phyloP scores from a whole-genome alignment of 1,284 basidiomycete species.

The Microbotryomycetes sp. region DNA sequence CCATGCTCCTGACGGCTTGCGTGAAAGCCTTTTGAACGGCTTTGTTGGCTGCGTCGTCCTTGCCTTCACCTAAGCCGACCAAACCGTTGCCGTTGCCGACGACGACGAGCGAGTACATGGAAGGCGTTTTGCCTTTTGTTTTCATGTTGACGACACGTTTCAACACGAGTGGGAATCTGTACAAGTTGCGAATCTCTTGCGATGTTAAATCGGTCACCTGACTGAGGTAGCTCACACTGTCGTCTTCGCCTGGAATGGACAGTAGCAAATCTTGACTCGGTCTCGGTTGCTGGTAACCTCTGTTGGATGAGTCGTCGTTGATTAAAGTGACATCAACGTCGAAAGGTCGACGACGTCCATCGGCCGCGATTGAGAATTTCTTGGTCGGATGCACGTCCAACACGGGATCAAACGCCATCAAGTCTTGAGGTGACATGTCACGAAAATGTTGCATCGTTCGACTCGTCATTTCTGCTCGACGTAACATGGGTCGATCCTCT shows the following conservation, averaged over 20 bases:
- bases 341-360: constrained; percentile 25
- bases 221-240: constrained; percentile 24
- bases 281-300: constrained; percentile 18
- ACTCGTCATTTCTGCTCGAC: constrained; percentile 11
- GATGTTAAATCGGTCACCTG: constrained; percentile 24
- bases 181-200: constrained; percentile 29
- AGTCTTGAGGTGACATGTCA: constrained; percentile 10
- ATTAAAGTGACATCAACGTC: constrained; percentile 38
- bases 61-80: constrained; percentile 83
- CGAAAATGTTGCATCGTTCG: constrained; percentile 17
- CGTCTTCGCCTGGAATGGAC: constrained; percentile 26
- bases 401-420: constrained; percentile 39
- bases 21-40: constrained; percentile 63
- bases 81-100: constrained; percentile 78
- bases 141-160: constrained; percentile 69
- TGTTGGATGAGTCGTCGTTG: constrained; percentile 27
- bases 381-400: constrained; percentile 39
- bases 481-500: neutral
- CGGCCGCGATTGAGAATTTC: constrained; percentile 22
- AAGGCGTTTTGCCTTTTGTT: constrained; percentile 72
- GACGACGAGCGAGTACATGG: constrained; percentile 62
- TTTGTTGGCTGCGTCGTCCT: constrained; percentile 55
- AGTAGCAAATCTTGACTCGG: constrained; percentile 13
- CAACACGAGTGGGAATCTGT: constrained; percentile 36
- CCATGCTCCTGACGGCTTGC: constrained; percentile 77